phyloP scores from a whole-genome alignment of 495 filamentous ascomycete species.

The Bacidia gigantensis region DNA sequence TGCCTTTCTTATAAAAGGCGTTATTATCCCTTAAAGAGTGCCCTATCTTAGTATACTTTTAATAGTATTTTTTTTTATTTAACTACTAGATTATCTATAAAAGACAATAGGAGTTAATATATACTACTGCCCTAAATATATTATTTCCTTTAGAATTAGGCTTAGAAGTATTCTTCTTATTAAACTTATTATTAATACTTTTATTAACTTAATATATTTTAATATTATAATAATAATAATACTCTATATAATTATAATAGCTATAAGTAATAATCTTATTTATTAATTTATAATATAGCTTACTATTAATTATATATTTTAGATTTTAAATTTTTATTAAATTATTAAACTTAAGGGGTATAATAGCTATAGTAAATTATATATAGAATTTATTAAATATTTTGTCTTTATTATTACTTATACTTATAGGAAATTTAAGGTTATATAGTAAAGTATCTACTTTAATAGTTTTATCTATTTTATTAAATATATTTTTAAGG shows the following conservation, averaged over 20 bases:
- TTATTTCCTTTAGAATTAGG: no score
- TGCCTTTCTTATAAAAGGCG: not conserved
- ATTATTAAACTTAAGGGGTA: not conserved
- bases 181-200: not conserved
- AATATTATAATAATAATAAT: not conserved
- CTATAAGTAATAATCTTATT: not conserved
- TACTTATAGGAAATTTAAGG: not conserved
- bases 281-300: not conserved
- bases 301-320: not conserved
- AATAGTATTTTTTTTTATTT: not conserved
- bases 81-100: not conserved
- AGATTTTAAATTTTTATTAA: not conserved
- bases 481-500: not conserved
- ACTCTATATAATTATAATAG: not conserved
- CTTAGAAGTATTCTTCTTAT: no score
- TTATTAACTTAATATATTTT: not conserved
- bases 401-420: not conserved
- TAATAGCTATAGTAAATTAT: not conserved
- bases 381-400: not conserved
- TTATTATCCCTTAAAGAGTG: not conserved
- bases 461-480: not conserved
- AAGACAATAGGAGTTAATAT: no score
- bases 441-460: not conserved
- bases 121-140: not conserved
- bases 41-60: constrained; percentile 1